Conservation (phyloP, 306 rosid genomes). For the Rosa chinensis region DNA sequence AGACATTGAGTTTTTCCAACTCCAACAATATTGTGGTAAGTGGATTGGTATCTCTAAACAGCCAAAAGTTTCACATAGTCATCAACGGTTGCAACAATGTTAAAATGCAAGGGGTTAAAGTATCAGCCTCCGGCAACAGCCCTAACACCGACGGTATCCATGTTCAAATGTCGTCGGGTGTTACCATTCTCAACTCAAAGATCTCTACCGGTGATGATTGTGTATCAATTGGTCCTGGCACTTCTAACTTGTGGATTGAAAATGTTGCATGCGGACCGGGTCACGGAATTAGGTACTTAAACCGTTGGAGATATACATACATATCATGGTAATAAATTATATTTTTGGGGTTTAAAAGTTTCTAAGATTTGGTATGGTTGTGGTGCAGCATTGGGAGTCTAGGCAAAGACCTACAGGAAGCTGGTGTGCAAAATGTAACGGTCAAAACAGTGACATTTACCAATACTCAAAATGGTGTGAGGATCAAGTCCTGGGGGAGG, state of each 20-base stretch:
- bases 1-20: conserved; percentile 44
- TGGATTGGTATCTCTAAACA: conserved; percentile 41
- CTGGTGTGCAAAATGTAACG: conserved; percentile 64
- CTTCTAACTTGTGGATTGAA: conserved; percentile 53
- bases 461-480: conserved; percentile 50
- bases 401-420: conserved; percentile 39
- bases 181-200: conserved; percentile 41
- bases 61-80: conserved; percentile 57
- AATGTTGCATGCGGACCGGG: conserved; percentile 60
- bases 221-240: conserved; percentile 58
- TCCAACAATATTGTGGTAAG: conserved; percentile 39
- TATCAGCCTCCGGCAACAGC: conserved; percentile 39
- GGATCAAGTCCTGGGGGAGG: conserved; percentile 65
- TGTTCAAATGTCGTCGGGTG: conserved; percentile 42
- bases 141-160: conserved; percentile 82
- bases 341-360: not conserved
- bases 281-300: conserved; percentile 55
- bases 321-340: not conserved
- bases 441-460: conserved; percentile 32
- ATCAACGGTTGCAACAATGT: conserved; percentile 43
- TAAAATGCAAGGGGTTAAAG: conserved; percentile 30
- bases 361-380: not conserved
- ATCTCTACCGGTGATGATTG: conserved; percentile 62
- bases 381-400: conserved; percentile 55
- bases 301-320: not conserved